These are phyloP conservation scores for Trametes versicolor DNA, from an alignment of 1,284 basidiomycete species.

Conservation along the genomic window DNA sequence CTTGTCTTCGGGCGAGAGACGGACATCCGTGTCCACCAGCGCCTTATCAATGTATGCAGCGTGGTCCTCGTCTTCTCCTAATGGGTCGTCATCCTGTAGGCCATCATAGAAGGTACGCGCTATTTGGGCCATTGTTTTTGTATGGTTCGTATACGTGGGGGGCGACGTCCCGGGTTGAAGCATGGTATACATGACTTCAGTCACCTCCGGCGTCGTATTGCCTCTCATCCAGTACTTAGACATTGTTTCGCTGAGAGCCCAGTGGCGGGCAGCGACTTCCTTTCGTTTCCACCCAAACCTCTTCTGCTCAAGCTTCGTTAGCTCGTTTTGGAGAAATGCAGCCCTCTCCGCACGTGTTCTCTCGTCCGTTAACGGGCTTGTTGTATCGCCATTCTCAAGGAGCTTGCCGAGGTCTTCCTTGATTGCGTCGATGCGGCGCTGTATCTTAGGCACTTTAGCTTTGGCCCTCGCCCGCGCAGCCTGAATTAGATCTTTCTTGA, in stretches of 20 bases:
- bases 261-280: neutral
- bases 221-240: slow-evolving; percentile 43
- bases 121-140: neutral
- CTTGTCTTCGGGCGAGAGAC: neutral
- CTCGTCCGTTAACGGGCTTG: neutral
- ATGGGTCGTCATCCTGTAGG: neutral
- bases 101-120: neutral
- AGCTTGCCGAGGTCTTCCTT: neutral
- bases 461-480: neutral
- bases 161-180: neutral
- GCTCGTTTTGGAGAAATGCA: neutral
- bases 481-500: neutral
- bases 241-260: slow-evolving; percentile 43
- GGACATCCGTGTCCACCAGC: neutral
- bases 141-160: slow-evolving; percentile 1
- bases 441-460: slow-evolving; percentile 15
- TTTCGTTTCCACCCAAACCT: neutral
- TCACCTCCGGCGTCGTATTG: slow-evolving; percentile 21
- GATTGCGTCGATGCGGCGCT: too few relatives aligned
- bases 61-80: neutral
- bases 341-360: neutral
- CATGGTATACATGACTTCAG: neutral
- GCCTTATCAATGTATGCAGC: neutral
- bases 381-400: neutral
- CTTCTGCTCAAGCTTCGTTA: neutral